A percentile compares a stretch with the other conserved stretches of the same genome.
These are phyloP conservation scores for Boletus coccyginus DNA, from an alignment of 768 basidiomycete genomes.

Conservation along the genomic window DNA sequence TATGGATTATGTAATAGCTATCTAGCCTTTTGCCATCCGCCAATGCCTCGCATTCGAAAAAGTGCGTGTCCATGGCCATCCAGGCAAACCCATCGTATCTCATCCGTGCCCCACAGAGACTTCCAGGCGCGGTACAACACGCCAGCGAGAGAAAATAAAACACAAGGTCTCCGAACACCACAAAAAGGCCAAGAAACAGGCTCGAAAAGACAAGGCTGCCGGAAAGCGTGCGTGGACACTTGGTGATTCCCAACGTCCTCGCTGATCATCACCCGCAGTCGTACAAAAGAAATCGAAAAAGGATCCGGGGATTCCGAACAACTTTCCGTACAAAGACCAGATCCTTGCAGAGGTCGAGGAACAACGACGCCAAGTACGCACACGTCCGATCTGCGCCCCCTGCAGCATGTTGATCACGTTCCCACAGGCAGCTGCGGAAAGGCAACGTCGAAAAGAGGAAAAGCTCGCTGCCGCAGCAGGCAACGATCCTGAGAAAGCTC, in stretches of 20 bases:
- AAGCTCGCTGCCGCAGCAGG: conserved; percentile 45
- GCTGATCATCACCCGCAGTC: conserved; percentile 8
- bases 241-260: not conserved
- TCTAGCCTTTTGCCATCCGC: not conserved
- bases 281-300: conserved; percentile 53
- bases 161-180: conserved; percentile 73
- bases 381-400: not conserved
- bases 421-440: conserved; percentile 73
- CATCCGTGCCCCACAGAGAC: conserved; percentile 55
- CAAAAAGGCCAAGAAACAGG: conserved; percentile 71
- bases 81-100: not conserved
- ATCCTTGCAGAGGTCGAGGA: conserved; percentile 89
- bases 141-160: conserved; percentile 68
- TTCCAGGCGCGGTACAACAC: conserved; percentile 72
- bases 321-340: conserved; percentile 92
- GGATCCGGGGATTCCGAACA: conserved; percentile 92
- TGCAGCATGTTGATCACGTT: not conserved
- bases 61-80: conserved; percentile 38
- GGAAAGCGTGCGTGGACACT: conserved; percentile 72
- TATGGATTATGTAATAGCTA: conserved; percentile 17
- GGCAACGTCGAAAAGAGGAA: conserved; percentile 61
- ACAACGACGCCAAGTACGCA: conserved; percentile 63
- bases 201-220: conserved; percentile 69
- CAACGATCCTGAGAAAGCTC: conserved; percentile 22
- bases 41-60: conserved; percentile 67